These are phyloP conservation scores for Globisporangium carolinianum DNA, from an alignment of 352 stramenopile genomes.

Conservation along the genomic window DNA sequence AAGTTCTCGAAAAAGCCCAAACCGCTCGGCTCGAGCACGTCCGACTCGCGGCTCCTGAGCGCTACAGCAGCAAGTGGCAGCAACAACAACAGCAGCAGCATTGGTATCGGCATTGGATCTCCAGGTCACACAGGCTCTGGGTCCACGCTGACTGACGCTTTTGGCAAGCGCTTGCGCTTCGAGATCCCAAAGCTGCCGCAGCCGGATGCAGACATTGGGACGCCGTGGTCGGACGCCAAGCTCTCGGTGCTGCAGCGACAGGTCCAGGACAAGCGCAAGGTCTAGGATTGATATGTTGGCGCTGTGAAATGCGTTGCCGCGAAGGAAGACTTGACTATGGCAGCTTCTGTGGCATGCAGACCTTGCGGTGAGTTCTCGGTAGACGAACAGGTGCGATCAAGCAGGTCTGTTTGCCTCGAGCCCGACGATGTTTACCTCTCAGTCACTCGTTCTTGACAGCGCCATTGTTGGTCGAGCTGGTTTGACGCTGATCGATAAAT, in stretches of 20 bases:
- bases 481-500: too few species aligned
- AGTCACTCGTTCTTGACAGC: too few species aligned
- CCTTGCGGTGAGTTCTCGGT: too few species aligned
- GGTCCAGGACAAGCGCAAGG: slow-evolving; percentile 29
- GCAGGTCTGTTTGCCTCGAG: too few species aligned
- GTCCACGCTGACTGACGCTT: slow-evolving; percentile 21
- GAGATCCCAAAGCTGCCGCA: slow-evolving; percentile 78
- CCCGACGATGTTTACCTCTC: too few species aligned
- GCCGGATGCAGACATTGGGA: slow-evolving; percentile 43
- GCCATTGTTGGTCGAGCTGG: too few species aligned
- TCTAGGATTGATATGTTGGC: not conserved
- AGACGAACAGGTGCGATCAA: too few species aligned
- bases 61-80: slow-evolving; percentile 3
- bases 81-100: slow-evolving; percentile 22
- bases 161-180: slow-evolving; percentile 28
- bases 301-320: not conserved
- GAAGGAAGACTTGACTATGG: too few species aligned
- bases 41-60: slow-evolving; percentile 33
- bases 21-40: slow-evolving; percentile 41
- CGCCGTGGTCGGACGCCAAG: slow-evolving; percentile 71
- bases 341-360: too few species aligned
- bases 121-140: slow-evolving; percentile 5
- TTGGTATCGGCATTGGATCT: not conserved
- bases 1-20: slow-evolving; percentile 26
- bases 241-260: slow-evolving; percentile 39